Conservation (phyloP, 129 eudicot species). For the carrot (Daucus carota) region DNA sequence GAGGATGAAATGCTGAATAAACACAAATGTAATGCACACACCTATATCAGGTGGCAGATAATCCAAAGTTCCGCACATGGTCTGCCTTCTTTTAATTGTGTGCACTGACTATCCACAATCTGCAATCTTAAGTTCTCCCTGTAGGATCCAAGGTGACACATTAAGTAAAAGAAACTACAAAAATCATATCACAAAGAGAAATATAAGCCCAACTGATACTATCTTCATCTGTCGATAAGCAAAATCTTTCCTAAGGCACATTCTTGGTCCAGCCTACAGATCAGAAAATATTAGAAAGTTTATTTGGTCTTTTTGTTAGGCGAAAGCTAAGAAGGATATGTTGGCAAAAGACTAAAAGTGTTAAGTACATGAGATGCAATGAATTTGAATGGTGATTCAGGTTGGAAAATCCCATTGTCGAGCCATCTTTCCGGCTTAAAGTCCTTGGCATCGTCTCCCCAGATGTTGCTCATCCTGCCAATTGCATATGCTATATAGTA, state of each 20-base stretch:
- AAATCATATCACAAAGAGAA: neutral
- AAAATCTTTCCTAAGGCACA: slow-evolving; percentile 65
- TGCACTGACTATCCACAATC: slow-evolving; percentile 97
- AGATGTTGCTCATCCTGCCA: slow-evolving; percentile 68
- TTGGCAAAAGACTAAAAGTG: neutral
- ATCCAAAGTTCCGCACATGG: slow-evolving; percentile 95
- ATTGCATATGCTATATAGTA: slow-evolving; percentile 80
- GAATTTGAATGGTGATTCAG: slow-evolving; percentile 63
- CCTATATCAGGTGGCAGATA: slow-evolving; percentile 99
- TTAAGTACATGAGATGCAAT: slow-evolving; percentile 42
- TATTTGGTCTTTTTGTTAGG: neutral
- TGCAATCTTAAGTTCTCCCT: slow-evolving; percentile 95
- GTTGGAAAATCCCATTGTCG: slow-evolving; percentile 50
- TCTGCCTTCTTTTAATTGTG: slow-evolving; percentile 79
- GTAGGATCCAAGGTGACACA: slow-evolving; percentile 12
- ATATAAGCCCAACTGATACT: slow-evolving; percentile 38
- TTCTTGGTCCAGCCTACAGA: slow-evolving; percentile 75
- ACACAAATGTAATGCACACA: too few relatives aligned
- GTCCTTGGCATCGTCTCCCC: slow-evolving; percentile 88
- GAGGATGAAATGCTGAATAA: neutral
- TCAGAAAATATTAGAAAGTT: neutral
- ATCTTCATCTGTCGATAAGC: slow-evolving; percentile 90
- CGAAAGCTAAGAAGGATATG: neutral
- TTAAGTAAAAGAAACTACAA: neutral
- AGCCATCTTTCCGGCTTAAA: slow-evolving; percentile 67